Evolutionary conservation across 805 yeast species (phyloP), one percentile per base, ranked within the genome.

Genomic region (Zygotorulaspora danielsina): DNA sequence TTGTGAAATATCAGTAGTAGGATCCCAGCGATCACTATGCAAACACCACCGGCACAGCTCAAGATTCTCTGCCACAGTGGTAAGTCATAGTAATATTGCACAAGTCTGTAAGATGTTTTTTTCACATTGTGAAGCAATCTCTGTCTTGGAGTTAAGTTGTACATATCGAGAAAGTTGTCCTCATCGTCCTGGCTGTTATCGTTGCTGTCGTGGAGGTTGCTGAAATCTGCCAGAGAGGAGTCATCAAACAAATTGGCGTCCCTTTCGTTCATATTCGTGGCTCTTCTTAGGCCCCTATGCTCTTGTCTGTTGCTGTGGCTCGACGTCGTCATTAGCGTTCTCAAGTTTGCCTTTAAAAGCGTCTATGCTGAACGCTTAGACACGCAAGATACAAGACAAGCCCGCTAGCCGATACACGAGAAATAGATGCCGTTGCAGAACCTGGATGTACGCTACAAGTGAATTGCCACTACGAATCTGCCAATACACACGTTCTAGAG

Each of bases 101-200:
- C 21, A 1, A 46, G n/a, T 15, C 47, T 46, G 24, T 47, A 33
- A 3, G 38, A 10, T 3, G 36, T 9, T 32, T 45, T 49, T 34
- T 43, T 57, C 2, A 45, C 12, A 9, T 46, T 51, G 34, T 55
- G 49, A 4, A 51, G 9, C 19, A 58, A n/a, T n/a, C 65, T 49
- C 42, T 60, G 60, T 44, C 60, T 56, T 6, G 64, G 63, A 7
- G 56, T 52, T 39, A 61, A 37, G 33, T 56, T 50, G 46, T 61
- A 61, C 22, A 58, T 44, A 32, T 59, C 66, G 6, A 59, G 53
- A 38, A 59, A 57, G 30, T 61, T 51, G 20, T 57, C 57, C 11
- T 61, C 62, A 16, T 51, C 57, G 16, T 34, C 39, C 16, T 16
- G 32, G 16, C 22, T 38, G 19, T 42, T 42, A 8, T 22, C 39